A percentile compares a stretch with the other conserved stretches of the same genome.
Evolutionary conservation across 2,329 filamentous ascomycete species (phyloP).

Genomic region (Fusarium sp.): DNA sequence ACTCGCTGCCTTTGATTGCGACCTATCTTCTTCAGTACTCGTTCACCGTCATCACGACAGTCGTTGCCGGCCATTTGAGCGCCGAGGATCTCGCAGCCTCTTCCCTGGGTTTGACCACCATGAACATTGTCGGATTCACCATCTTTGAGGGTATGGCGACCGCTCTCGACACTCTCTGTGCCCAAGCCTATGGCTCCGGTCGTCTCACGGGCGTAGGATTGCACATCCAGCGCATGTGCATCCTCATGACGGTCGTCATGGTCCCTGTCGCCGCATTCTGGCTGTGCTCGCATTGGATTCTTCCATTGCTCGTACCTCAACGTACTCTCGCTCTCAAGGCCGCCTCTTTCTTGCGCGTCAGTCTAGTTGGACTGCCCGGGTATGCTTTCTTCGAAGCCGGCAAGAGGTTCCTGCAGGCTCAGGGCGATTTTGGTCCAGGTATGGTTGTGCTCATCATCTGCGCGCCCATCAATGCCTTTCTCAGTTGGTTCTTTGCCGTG

Average conservation of each 20-base stretch:
- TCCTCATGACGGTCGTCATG: constrained; percentile 61
- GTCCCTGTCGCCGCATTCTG: constrained; percentile 63
- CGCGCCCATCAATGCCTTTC: constrained; percentile 60
- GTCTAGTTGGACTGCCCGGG: constrained; percentile 63
- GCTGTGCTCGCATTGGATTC: constrained; percentile 61
- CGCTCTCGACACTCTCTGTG: constrained; percentile 44
- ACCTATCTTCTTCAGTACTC: constrained; percentile 68
- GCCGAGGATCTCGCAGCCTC: constrained; percentile 66
- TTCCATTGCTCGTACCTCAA: constrained; percentile 60
- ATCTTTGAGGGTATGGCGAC: constrained; percentile 50
- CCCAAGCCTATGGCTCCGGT: constrained; percentile 51
- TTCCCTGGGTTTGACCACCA: constrained; percentile 63
- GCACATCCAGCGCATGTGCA: constrained; percentile 65
- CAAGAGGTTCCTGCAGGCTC: constrained; percentile 67
- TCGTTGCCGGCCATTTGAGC: constrained; percentile 65
- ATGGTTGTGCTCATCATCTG: constrained; percentile 61
- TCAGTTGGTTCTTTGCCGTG: constrained; percentile 63
- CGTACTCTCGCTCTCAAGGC: constrained; percentile 61
- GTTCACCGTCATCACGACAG: constrained; percentile 64
- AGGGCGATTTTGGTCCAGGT: constrained; percentile 65
- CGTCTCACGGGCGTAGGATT: constrained; percentile 61
- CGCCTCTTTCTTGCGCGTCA: constrained; percentile 60
- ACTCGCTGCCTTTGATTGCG: constrained; percentile 60
- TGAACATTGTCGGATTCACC: constrained; percentile 67
- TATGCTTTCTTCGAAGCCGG: constrained; percentile 67